Evolutionary conservation across 352 stramenopile species (phyloP).

Genomic region (Pilasporangium apinafurcum): DNA sequence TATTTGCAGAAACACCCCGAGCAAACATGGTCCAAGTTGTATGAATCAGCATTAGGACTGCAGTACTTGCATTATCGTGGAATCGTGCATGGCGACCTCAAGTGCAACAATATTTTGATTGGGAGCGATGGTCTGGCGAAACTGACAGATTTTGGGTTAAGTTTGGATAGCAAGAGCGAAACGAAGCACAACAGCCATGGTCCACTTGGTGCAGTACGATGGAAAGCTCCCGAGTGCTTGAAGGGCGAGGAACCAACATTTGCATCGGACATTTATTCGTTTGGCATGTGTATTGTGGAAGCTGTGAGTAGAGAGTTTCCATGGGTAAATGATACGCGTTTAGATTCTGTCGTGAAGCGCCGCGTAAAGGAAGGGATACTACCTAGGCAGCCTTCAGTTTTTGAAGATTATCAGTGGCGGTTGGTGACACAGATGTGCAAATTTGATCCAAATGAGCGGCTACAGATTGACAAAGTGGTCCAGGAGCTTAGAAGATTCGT

Average conservation of each 20-base stretch:
- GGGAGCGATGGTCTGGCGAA: background rate
- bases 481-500: too few species aligned
- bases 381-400: background rate
- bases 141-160: slow-evolving; percentile 2
- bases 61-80: slow-evolving; percentile 33
- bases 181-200: too few species aligned
- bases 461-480: background rate
- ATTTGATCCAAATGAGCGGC: background rate
- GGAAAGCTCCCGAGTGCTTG: background rate
- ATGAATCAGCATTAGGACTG: slow-evolving; percentile 16
- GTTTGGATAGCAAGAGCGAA: too few species aligned
- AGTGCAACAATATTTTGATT: slow-evolving; percentile 43
- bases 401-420: background rate
- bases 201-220: background rate
- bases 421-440: background rate
- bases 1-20: too few species aligned
- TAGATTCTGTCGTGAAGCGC: background rate
- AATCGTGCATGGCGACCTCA: slow-evolving; percentile 68
- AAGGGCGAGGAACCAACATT: background rate
- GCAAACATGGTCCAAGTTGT: slow-evolving; percentile 8
- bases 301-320: background rate
- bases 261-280: background rate
- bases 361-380: background rate
- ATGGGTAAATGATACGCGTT: background rate
- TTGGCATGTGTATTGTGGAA: slow-evolving; percentile 1